These are phyloP conservation scores for Hypoxylon sp. DNA, from an alignment of 2,329 filamentous ascomycete species.

Conservation along the genomic window DNA sequence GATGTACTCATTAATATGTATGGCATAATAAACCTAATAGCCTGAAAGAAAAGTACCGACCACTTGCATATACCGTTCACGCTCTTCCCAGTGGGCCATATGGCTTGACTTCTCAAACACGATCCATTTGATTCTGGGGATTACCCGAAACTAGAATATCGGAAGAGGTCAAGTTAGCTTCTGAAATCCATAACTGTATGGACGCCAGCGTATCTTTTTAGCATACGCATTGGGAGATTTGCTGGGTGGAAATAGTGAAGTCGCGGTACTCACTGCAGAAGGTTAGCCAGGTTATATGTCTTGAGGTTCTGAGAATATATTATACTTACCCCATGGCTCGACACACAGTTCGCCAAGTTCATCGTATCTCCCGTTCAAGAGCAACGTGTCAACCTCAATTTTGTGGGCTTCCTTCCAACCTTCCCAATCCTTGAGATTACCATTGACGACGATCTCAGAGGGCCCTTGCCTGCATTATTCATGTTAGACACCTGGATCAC, in stretches of 20 bases:
- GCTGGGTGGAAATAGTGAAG: neutral
- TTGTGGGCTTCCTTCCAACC: conserved; percentile 27
- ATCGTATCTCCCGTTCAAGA: conserved; percentile 30
- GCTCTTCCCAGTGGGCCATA: conserved; percentile 41
- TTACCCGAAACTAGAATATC: conserved; percentile 20
- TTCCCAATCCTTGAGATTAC: conserved; percentile 35
- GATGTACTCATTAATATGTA: too few species aligned
- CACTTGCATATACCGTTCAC: conserved; percentile 36
- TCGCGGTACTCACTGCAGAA: neutral
- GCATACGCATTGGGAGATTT: neutral
- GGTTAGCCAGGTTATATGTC: neutral
- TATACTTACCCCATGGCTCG: conserved; percentile 24
- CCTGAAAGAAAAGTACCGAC: conserved; percentile 26
- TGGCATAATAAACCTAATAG: conserved; percentile 1
- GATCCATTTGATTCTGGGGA: conserved; percentile 41
- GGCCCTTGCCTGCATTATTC: conserved; percentile 16
- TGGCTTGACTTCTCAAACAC: conserved; percentile 39
- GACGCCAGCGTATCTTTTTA: neutral
- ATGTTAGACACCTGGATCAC: neutral
- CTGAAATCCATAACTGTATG: neutral
- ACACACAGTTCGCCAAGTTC: conserved; percentile 23
- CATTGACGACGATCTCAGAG: conserved; percentile 28
- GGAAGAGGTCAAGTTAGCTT: neutral
- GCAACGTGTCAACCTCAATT: conserved; percentile 26
- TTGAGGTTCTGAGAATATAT: too few species aligned